These are phyloP conservation scores for Sporothrix pallida DNA, from an alignment of 2,329 filamentous ascomycete genomes.

Conservation along the genomic window DNA sequence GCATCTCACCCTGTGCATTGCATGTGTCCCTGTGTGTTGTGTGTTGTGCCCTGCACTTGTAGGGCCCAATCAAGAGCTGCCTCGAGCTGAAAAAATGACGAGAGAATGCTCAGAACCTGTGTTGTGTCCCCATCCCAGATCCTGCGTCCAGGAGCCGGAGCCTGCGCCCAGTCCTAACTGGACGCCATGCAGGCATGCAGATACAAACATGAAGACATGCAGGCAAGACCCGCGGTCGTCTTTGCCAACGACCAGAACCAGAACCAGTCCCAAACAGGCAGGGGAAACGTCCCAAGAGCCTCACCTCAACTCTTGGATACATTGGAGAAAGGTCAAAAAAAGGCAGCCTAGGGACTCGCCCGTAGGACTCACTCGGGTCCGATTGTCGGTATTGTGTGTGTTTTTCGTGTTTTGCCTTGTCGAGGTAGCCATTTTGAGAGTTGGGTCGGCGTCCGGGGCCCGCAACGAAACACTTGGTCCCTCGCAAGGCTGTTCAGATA, in stretches of 20 bases:
- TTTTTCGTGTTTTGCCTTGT: too few species aligned
- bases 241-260: too few species aligned
- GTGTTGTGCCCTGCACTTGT: neutral
- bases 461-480: neutral
- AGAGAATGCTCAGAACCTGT: neutral
- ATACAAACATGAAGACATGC: neutral
- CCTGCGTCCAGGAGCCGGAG: neutral
- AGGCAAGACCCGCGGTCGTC: neutral
- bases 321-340: neutral
- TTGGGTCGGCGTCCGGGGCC: too few species aligned
- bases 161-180: neutral
- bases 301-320: neutral
- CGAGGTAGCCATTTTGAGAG: too few species aligned
- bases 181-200: neutral
- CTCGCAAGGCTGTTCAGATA: constrained; percentile 14
- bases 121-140: neutral
- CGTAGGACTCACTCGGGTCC: constrained; percentile 24
- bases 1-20: neutral
- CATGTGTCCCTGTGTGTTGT: neutral
- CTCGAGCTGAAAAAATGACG: neutral
- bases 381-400: neutral
- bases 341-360: constrained; percentile 1
- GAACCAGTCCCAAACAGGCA: too few species aligned
- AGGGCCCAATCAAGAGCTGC: constrained; percentile 1
- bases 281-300: neutral